These are phyloP conservation scores for Chrysopogon serrulatus DNA, from an alignment of 176 grass and related monocot genomes.

Conservation along the genomic window DNA sequence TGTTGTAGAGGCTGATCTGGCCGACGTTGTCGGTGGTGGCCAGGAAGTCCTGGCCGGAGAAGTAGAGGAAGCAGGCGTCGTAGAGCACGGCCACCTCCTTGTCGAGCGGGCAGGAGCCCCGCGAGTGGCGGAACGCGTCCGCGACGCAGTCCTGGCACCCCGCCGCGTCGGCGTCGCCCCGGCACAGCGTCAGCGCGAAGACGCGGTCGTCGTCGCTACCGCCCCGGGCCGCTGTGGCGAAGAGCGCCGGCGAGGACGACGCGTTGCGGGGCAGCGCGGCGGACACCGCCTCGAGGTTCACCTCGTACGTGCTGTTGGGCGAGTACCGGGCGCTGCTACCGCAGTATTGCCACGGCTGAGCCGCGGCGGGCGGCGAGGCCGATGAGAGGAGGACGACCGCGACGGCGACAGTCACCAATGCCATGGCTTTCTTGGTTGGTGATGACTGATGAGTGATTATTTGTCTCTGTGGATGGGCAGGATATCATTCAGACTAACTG, in stretches of 20 bases:
- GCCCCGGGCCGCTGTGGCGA: conserved; percentile 11
- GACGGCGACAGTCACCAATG: background rate
- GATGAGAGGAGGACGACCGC: background rate
- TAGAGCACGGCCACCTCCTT: conserved; percentile 19
- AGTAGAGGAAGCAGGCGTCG: too few relatives aligned
- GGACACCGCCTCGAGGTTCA: conserved; percentile 33
- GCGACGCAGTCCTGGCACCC: background rate
- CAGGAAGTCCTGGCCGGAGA: conserved; percentile 2
- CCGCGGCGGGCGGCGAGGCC: background rate
- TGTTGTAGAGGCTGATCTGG: conserved; percentile 5
- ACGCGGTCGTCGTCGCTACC: background rate
- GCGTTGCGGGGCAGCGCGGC: conserved; percentile 19
- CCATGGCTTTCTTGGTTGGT: background rate
- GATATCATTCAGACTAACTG: too few relatives aligned
- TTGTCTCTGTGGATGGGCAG: too few relatives aligned
- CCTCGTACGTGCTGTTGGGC: conserved; percentile 40
- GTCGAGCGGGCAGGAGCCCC: background rate
- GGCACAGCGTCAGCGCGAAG: conserved; percentile 35
- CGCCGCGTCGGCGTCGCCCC: too few relatives aligned
- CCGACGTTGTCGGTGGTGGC: background rate
- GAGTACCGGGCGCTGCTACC: conserved; percentile 19
- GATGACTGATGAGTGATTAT: too few relatives aligned
- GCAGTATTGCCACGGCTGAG: conserved; percentile 22
- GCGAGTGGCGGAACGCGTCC: background rate
- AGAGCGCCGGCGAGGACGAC: conserved; percentile 16